A percentile compares a stretch with the other conserved stretches of the same genome.
These are phyloP conservation scores for Erodium chrysanthum DNA, from an alignment of 441 rosid genomes.

Conservation along the genomic window DNA sequence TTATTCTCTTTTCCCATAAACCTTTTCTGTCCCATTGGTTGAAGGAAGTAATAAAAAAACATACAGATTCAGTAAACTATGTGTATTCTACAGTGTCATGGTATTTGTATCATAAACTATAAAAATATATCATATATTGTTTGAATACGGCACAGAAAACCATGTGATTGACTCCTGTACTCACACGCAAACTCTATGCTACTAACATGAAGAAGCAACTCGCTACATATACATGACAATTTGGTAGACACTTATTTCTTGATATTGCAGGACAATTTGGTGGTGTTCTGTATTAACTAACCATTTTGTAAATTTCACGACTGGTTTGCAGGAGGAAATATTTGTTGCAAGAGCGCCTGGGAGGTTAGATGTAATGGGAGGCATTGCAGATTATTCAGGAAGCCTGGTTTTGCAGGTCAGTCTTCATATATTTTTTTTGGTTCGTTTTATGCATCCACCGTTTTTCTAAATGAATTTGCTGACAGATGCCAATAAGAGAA, in stretches of 20 bases:
- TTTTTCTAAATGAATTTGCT: background rate
- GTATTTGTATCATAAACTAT: background rate
- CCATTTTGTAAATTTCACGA: slow-evolving; percentile 2
- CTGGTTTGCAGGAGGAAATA: slow-evolving; percentile 67
- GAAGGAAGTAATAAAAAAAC: background rate
- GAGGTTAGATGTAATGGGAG: slow-evolving; percentile 98
- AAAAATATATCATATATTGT: background rate
- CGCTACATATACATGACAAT: background rate
- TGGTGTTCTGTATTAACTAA: background rate
- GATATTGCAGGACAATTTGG: background rate
- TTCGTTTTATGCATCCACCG: background rate
- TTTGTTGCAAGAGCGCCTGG: slow-evolving; percentile 97
- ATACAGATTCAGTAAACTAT: background rate
- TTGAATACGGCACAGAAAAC: background rate
- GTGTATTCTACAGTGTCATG: background rate
- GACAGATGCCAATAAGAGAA: slow-evolving; percentile 89
- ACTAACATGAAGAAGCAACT: background rate
- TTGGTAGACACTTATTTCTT: background rate
- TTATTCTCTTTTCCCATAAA: slow-evolving; percentile 18
- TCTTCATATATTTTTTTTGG: background rate
- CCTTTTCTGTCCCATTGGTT: background rate
- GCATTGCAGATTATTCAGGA: slow-evolving; percentile 99
- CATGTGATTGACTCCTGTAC: background rate
- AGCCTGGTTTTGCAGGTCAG: slow-evolving; percentile 93
- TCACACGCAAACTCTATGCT: background rate